Conservation (phyloP, 139 green algal genomes). For the Gonium pectorale region DNA sequence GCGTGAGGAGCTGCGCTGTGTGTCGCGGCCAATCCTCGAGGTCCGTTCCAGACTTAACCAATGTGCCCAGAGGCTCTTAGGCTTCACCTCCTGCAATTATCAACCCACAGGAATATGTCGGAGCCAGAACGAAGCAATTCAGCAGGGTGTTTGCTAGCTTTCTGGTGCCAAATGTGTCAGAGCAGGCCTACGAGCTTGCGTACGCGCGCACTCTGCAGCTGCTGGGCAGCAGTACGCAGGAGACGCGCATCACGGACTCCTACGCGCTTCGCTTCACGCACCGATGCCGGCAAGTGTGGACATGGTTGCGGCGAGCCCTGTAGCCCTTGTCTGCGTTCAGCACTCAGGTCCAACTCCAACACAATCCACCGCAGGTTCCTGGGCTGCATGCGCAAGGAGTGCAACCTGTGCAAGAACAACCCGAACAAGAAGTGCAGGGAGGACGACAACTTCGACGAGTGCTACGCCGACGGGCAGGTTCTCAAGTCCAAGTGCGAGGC, state of each 20-base stretch:
- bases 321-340: too few relatives aligned
- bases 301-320: too few relatives aligned
- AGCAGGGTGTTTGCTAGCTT: conserved; percentile 49
- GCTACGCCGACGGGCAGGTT: conserved; percentile 63
- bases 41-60: neutral
- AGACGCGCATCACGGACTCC: neutral
- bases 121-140: conserved; percentile 56
- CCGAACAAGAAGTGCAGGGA: conserved; percentile 63
- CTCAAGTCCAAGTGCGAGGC: conserved; percentile 63
- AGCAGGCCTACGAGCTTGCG: conserved; percentile 43
- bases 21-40: neutral
- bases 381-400: conserved; percentile 59
- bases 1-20: neutral
- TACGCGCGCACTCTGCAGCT: conserved; percentile 45
- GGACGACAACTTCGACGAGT: conserved; percentile 63
- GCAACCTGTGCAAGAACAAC: conserved; percentile 69
- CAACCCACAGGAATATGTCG: conserved; percentile 57
- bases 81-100: neutral
- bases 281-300: conserved; percentile 34
- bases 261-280: conserved; percentile 42
- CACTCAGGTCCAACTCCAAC: too few relatives aligned
- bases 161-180: conserved; percentile 43
- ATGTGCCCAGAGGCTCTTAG: neutral
- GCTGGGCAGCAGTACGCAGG: conserved; percentile 5
- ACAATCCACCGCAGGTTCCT: conserved; percentile 44